These are phyloP conservation scores for Globisporangium nodosum DNA, from an alignment of 352 stramenopile species.

Conservation along the genomic window DNA sequence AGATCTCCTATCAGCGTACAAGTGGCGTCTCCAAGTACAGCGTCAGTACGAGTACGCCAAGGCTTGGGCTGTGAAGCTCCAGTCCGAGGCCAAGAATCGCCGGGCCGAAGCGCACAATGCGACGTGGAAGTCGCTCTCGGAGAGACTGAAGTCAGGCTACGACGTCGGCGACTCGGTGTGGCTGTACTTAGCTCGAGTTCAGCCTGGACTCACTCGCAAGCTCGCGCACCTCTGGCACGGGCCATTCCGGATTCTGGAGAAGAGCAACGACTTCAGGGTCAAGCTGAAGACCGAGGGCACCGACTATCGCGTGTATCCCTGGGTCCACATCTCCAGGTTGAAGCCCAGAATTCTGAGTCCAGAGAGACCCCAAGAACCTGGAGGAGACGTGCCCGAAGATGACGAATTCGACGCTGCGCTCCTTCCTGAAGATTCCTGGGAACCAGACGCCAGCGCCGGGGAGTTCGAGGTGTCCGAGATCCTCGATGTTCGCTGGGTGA, in stretches of 20 bases:
- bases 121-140: background rate
- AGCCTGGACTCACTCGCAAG: slow-evolving; percentile 4
- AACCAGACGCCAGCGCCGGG: background rate
- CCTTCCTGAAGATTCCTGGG: background rate
- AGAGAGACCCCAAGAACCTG: too few relatives aligned
- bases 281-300: slow-evolving; percentile 1
- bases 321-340: too few relatives aligned
- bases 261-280: slow-evolving; percentile 8
- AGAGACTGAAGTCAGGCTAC: background rate
- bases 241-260: slow-evolving; percentile 18
- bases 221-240: slow-evolving; percentile 20
- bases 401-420: background rate
- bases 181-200: slow-evolving; percentile 1
- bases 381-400: background rate
- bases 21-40: too few relatives aligned
- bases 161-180: slow-evolving; percentile 1
- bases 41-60: too few relatives aligned
- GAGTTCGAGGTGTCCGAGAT: background rate
- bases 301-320: slow-evolving; percentile 4
- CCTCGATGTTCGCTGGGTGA: background rate
- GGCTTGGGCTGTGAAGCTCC: too few relatives aligned
- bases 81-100: too few relatives aligned
- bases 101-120: background rate
- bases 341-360: too few relatives aligned
- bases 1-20: too few relatives aligned